These are phyloP conservation scores for Apodospora peruviana DNA, from an alignment of 495 filamentous ascomycete genomes.

Conservation along the genomic window DNA sequence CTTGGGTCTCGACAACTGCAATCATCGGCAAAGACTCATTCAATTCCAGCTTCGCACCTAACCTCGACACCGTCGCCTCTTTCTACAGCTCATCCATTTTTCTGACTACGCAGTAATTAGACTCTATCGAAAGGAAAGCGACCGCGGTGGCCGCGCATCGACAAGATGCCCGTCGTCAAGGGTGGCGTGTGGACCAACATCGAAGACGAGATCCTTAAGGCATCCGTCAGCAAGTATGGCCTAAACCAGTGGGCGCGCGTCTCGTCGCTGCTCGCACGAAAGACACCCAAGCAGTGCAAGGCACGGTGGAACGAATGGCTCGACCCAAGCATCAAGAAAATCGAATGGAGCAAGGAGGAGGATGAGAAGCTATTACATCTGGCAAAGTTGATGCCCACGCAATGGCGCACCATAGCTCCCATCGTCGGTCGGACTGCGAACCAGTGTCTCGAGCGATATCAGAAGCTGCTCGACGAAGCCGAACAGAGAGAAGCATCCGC, in stretches of 20 bases:
- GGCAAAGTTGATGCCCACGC: constrained; percentile 97
- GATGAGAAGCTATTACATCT: constrained; percentile 95
- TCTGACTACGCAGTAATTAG: too few relatives aligned
- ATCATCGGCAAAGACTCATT: too few relatives aligned
- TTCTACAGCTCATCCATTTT: background rate
- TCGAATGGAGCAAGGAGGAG: constrained; percentile 98
- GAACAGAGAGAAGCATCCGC: constrained; percentile 79
- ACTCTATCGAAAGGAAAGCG: too few relatives aligned
- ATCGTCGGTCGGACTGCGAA: constrained; percentile 95
- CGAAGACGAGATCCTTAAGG: constrained; percentile 94
- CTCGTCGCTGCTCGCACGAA: constrained; percentile 92
- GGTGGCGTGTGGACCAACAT: constrained; percentile 86
- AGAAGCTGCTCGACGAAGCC: constrained; percentile 92
- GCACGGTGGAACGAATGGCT: constrained; percentile 98
- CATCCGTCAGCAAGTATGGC: constrained; percentile 91
- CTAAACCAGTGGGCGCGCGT: constrained; percentile 99
- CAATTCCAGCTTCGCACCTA: too few relatives aligned
- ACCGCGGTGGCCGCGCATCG: background rate
- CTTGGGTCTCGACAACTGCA: too few relatives aligned
- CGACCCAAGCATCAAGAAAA: constrained; percentile 93
- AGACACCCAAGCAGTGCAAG: constrained; percentile 98
- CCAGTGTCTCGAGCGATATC: constrained; percentile 94
- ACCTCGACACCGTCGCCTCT: background rate
- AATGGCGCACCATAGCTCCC: constrained; percentile 97
- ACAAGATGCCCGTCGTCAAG: constrained; percentile 91